Evolutionary conservation across 129 eudicot genomes (phyloP).

Genomic region (Ambrosia artemisiifolia): DNA sequence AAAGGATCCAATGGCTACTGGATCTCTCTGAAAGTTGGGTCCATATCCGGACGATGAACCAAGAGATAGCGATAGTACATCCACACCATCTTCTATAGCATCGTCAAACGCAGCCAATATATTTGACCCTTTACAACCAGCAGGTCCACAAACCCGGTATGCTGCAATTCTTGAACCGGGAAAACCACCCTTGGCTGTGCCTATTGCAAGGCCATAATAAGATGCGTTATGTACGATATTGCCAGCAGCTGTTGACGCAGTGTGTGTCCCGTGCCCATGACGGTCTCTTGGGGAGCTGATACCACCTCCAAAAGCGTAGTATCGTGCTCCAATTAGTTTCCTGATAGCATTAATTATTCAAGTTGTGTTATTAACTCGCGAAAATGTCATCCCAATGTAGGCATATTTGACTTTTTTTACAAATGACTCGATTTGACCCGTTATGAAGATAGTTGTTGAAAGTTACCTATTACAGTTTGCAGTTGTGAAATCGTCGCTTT

Average conservation of each 20-base stretch:
- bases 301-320: conserved; percentile 29
- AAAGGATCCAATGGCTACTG: conserved; percentile 80
- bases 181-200: conserved; percentile 87
- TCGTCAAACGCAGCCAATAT: conserved; percentile 80
- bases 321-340: conserved; percentile 87
- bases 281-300: conserved; percentile 53
- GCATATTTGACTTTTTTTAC: not conserved
- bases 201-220: conserved; percentile 66
- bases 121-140: conserved; percentile 60
- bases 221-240: conserved; percentile 60
- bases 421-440: not conserved
- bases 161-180: conserved; percentile 64
- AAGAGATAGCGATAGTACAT: conserved; percentile 65
- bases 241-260: conserved; percentile 82
- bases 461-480: conserved; percentile 66
- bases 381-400: not conserved
- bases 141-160: conserved; percentile 53
- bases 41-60: conserved; percentile 41
- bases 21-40: conserved; percentile 47
- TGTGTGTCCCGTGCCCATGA: conserved; percentile 84
- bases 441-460: not conserved
- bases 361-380: not conserved
- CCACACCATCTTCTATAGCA: conserved; percentile 81
- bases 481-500: conserved; percentile 45
- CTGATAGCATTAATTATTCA: conserved; percentile 22